Conservation (phyloP, 768 basidiomycete species). For the Boletellus sp. region DNA sequence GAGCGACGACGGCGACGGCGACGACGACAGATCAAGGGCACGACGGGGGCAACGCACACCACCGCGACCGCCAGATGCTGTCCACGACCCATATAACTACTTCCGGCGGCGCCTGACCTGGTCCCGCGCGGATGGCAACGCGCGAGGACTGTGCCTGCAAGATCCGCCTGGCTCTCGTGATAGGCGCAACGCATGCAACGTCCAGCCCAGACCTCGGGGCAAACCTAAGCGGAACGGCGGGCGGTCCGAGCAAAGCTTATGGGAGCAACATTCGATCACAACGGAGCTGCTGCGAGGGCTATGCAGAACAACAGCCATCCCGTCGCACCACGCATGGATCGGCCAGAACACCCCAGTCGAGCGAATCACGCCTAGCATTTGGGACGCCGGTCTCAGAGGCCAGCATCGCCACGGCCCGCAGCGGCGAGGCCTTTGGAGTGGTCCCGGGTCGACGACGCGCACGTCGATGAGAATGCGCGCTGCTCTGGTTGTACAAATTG, state of each 20-base stretch:
- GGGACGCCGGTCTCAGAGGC: slow-evolving; percentile 17
- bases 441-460: slow-evolving; percentile 17
- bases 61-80: slow-evolving; percentile 18
- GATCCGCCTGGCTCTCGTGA: slow-evolving; percentile 15
- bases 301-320: slow-evolving; percentile 22
- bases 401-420: slow-evolving; percentile 26
- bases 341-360: slow-evolving; percentile 8
- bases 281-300: slow-evolving; percentile 23
- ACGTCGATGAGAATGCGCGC: slow-evolving; percentile 22
- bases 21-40: no score
- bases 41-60: neutral
- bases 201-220: slow-evolving; percentile 6
- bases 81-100: slow-evolving; percentile 8
- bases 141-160: slow-evolving; percentile 6
- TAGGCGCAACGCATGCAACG: slow-evolving; percentile 1
- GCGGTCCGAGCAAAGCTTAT: slow-evolving; percentile 12
- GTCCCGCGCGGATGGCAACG: neutral
- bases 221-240: slow-evolving; percentile 6
- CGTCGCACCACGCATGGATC: slow-evolving; percentile 9
- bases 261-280: slow-evolving; percentile 30
- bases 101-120: slow-evolving; percentile 12
- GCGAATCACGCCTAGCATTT: slow-evolving; percentile 3
- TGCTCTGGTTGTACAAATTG: slow-evolving; percentile 32
- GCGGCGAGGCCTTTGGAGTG: slow-evolving; percentile 12
- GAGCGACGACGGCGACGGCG: no score